These are phyloP conservation scores for Linnemannia elongata DNA, from an alignment of 192 early-diverging fungal genomes.

Conservation along the genomic window DNA sequence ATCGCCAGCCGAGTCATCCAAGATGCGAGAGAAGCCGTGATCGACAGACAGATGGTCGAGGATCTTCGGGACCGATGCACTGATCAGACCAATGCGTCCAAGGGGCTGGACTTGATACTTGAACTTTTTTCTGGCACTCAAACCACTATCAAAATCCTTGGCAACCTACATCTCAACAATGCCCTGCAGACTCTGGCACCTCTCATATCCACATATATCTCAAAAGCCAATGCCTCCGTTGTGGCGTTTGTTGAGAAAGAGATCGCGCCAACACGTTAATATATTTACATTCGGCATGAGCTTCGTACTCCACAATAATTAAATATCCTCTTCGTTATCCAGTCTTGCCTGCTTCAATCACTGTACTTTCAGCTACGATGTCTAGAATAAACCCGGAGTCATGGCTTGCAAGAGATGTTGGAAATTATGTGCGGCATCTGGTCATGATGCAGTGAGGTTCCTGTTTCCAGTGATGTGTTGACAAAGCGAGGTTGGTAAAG, in stretches of 20 bases:
- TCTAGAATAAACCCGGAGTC: too few relatives aligned
- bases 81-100: conserved; percentile 9
- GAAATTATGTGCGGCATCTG: too few relatives aligned
- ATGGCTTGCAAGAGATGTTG: too few relatives aligned
- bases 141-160: conserved; percentile 21
- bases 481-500: too few relatives aligned
- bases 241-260: conserved; percentile 24
- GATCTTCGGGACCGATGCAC: conserved; percentile 10
- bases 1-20: conserved; percentile 22
- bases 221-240: conserved; percentile 28
- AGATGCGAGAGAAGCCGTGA: conserved; percentile 23
- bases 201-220: conserved; percentile 24
- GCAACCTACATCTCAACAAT: conserved; percentile 21
- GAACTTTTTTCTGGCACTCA: conserved; percentile 15
- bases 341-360: too few relatives aligned
- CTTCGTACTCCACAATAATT: background rate
- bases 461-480: too few relatives aligned
- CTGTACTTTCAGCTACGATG: too few relatives aligned
- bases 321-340: too few relatives aligned
- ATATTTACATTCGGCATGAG: conserved; percentile 8
- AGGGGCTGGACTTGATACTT: conserved; percentile 17
- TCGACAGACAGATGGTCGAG: conserved; percentile 24
- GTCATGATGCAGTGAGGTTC: too few relatives aligned
- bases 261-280: background rate
- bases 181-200: conserved; percentile 18